Conservation (phyloP, 2,329 filamentous ascomycete species). For the Fusarium sp. region DNA sequence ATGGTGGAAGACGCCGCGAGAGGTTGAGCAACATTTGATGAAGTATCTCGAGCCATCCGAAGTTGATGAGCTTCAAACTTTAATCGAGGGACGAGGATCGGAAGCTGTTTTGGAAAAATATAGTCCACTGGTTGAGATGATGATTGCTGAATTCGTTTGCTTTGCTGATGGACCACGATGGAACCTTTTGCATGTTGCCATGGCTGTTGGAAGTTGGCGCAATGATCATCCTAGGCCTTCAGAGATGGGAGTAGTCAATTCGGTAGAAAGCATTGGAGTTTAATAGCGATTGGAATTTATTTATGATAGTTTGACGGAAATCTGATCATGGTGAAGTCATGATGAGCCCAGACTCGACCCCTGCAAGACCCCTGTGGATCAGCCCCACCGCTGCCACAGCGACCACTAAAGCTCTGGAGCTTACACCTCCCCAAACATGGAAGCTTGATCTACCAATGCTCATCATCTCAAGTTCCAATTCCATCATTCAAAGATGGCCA, state of each 20-base stretch:
- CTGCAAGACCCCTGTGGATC: slow-evolving; percentile 14
- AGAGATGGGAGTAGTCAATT: slow-evolving; percentile 8
- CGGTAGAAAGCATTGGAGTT: not conserved
- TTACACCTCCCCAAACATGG: slow-evolving; percentile 11
- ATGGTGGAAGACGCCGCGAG: slow-evolving; percentile 41
- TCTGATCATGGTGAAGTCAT: not conserved
- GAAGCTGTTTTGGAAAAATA: slow-evolving; percentile 20
- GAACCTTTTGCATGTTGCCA: slow-evolving; percentile 38
- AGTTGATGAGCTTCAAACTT: slow-evolving; percentile 27
- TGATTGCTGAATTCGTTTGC: slow-evolving; percentile 42
- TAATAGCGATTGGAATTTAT: slow-evolving; percentile 1
- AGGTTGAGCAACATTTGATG: slow-evolving; percentile 39
- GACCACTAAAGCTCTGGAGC: slow-evolving; percentile 17
- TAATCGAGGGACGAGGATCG: slow-evolving; percentile 36
- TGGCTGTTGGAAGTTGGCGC: slow-evolving; percentile 37
- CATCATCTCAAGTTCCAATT: slow-evolving; percentile 5
- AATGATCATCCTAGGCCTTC: slow-evolving; percentile 16
- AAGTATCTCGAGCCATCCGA: slow-evolving; percentile 33
- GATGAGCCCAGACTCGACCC: slow-evolving; percentile 4
- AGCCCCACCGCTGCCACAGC: slow-evolving; percentile 30
- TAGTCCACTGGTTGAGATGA: slow-evolving; percentile 29
- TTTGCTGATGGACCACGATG: slow-evolving; percentile 43
- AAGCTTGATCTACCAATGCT: not conserved
- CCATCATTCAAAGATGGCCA: slow-evolving; percentile 26
- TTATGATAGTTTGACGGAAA: not conserved